Base-by-base conservation (phyloP, 2,329 filamentous ascomycete genomes). In the Alternaria hordeiaustralica region DNA sequence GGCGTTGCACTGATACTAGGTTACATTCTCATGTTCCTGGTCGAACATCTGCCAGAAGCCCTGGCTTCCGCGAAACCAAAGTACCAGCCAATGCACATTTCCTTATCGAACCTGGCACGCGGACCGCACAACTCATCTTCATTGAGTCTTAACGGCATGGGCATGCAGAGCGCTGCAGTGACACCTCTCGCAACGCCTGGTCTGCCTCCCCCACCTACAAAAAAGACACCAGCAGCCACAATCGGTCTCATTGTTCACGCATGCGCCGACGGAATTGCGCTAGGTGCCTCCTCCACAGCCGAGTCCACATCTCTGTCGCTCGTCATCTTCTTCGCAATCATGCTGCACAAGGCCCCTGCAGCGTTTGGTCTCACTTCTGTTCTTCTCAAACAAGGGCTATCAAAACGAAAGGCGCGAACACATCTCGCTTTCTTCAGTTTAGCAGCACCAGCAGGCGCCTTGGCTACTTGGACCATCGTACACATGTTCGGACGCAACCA, bases 281-380 rank as follows among this genome's bases (percentile, higher is more conserved):
- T 99, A 81, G 96, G 96, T 21, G 96, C 96, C 23, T 97, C 94
- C 0, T 92, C 82, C 3, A 80, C 82, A 5, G 75, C 77, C 3
- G 74, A 91, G 4, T 90, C 92, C 5, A 88, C 89, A 2, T 76
- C 76, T 61, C 83, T 99, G 11, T 93, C 92, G 36, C 89, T 98
- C 64, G 92, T 99, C 71, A 93, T 99, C 43, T 99, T 99, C 79
- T 82, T 97, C 44, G 96, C 96, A 11, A 96, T 99, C 71, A 96
- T 99, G 92, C 88, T 98, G 6, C 96, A 99, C 81, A 99, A 98
- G 82, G 95, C 94, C 1, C 95, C 94, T 0, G 96, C 96, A 2
- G 94, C 96, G 0, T 99, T 99, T 82, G 96, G 96, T 0, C 83
- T 99, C 51, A 98, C 95, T 0, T 94, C 94, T 1, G 88, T 97